Evolutionary conservation across 2,329 filamentous ascomycete species (phyloP), one percentile per base, ranked within the genome.

Genomic region (Fusarium sp.): DNA sequence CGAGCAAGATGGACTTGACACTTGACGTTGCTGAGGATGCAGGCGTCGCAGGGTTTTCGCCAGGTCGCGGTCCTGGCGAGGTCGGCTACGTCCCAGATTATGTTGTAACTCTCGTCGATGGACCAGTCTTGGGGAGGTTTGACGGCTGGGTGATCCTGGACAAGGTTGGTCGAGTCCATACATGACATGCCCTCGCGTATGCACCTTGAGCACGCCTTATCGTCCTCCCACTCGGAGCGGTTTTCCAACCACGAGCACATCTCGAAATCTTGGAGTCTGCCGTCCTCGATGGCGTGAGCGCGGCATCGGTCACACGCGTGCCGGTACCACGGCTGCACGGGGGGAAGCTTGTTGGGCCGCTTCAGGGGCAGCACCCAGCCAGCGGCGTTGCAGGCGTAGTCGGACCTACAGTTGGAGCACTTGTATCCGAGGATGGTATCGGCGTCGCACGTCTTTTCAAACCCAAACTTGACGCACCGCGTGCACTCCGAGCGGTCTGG

Each of bases 231-330:
- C 12, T 66, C 25, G 11, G 9, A 15, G 14, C 75, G 72, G 52
- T 72, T 45, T 2, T 12, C 40, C 27, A 76, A 35, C 75, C 75
- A 77, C 38, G 61, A 47, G 15, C 75, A 77, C 32, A 30, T 43
- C 0, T 66, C 9, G 6, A 38, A 15, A 25, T 15, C 30, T 4
- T 45, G 3, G 25, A 33, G 12, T 1, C 38, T 2, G 6, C 20
- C 30, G 17, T 50, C 27, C 10, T 14, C 9, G 30, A 40, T 20
- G 25, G 67, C 58, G 27, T 32, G 56, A 30, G 32, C 8, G 4
- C 27, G 14, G 33, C 75, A 77, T 8, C 68, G 71, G 35, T 77
- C 73, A 20, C 75, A 77, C 12, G 68, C 54, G 25, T 73, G 75
- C 14, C 75, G 73, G 27, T 59, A 74, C 75, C 75, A 77, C 5